Evolutionary conservation across 2,329 filamentous ascomycete genomes (phyloP).

Genomic region (Colletotrichum cordylinicola): DNA sequence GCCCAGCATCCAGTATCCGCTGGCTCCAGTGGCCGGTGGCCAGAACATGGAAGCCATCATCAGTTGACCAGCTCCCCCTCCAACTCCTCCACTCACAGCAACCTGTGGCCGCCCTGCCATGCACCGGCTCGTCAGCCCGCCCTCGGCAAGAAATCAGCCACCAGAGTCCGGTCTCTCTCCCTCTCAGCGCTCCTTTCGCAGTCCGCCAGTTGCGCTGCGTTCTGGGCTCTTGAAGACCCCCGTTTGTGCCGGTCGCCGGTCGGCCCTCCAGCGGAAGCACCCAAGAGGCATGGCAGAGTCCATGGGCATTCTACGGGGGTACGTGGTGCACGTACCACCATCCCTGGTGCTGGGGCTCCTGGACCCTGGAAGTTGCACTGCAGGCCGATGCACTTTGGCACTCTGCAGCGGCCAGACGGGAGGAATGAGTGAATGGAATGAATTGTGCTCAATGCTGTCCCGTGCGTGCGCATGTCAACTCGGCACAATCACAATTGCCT

Average conservation of each 20-base stretch:
- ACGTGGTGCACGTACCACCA: background rate
- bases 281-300: background rate
- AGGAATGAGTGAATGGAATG: background rate
- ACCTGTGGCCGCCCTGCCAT: background rate
- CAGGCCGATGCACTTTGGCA: background rate
- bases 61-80: background rate
- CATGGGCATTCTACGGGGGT: background rate
- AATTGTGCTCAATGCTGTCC: background rate
- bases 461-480: background rate
- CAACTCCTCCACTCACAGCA: background rate
- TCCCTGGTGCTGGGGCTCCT: background rate
- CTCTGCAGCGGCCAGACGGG: background rate
- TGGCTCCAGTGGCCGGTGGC: background rate
- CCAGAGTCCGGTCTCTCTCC: background rate
- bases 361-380: conserved; percentile 10
- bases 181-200: background rate
- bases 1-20: background rate
- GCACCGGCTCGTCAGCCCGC: background rate
- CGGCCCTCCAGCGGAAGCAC: background rate
- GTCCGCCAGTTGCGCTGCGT: background rate
- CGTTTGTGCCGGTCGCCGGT: background rate
- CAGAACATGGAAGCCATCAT: background rate
- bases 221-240: background rate
- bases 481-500: background rate
- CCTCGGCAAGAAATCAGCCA: background rate